Evolutionary conservation across 345 rosid species (phyloP), one percentile per base, ranked within the genome.

Genomic region (Rhodamnia rubescens): DNA sequence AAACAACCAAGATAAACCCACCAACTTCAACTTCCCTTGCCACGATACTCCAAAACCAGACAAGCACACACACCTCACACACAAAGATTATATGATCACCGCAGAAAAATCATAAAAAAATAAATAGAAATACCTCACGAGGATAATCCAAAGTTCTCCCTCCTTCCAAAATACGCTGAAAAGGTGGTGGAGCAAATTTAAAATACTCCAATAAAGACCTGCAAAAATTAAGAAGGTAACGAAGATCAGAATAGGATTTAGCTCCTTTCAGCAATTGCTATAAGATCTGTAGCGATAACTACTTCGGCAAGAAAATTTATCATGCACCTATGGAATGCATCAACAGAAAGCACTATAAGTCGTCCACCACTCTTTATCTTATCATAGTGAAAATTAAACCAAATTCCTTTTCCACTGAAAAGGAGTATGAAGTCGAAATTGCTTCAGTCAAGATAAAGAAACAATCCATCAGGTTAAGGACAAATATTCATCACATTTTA

Each of bases 131-230:
- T 90, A 96, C 99, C 96, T 92, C 84, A 22, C 18, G 82, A 51
- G 89, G 86, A n/a, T 87, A 87, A 86, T 90, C 90, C 14, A 82
- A 85, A 86, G 82, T 82, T 9, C 52, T 74, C 74, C 87, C 89
- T 54, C 90, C 87, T 83, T 82, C 87, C 92, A 91, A 90, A 88
- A 95, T 82, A 55, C 96, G 95, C 86, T 92, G 87, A 85, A 94
- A 94, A 57, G 98, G 98, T 83, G 98, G 93, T 7, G 97, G 97
- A 85, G 98, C 94, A 87, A 92, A 90, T 88, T 91, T 87, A 87
- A 97, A 95, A 90, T 95, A 97, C 85, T 78, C 85, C 81, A 92
- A 90, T 42, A 94, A 87, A 88, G 95, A 92, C 94, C 99, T 96
- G 93, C 83, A 89, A 47, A 87, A 88, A 82, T 81, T 26, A 51